These are phyloP conservation scores for Leucaena leucocephala DNA, from an alignment of 306 rosid species.

Conservation along the genomic window DNA sequence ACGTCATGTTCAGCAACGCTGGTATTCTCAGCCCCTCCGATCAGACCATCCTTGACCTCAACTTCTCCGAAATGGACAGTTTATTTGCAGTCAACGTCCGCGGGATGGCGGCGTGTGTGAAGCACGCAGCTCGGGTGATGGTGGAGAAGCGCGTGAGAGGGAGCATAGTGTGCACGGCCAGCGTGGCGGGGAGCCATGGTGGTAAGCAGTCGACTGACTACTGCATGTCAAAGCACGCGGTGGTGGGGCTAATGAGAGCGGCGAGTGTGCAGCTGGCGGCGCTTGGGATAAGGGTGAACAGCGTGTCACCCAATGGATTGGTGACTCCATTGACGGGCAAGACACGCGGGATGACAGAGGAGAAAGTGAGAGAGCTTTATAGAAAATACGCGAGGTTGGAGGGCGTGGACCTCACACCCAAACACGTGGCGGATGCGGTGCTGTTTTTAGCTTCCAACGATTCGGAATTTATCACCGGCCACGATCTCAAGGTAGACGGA, in stretches of 20 bases:
- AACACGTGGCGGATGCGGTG: constrained; percentile 55
- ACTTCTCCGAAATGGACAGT: constrained; percentile 42
- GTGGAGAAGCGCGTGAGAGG: constrained; percentile 50
- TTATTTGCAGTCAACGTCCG: constrained; percentile 46
- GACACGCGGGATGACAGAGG: not conserved
- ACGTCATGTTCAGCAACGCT: constrained; percentile 70
- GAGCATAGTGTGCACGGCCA: constrained; percentile 61
- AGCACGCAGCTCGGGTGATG: constrained; percentile 65
- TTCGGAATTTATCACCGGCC: constrained; percentile 53
- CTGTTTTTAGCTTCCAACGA: constrained; percentile 53
- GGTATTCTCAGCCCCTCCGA: constrained; percentile 33
- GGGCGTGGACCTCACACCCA: constrained; percentile 45
- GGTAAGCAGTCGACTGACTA: constrained; percentile 16
- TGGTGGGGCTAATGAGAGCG: constrained; percentile 49
- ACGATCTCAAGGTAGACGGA: constrained; percentile 52
- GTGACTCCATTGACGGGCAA: constrained; percentile 42
- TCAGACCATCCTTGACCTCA: constrained; percentile 47
- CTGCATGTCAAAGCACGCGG: constrained; percentile 62
- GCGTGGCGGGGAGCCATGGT: constrained; percentile 34
- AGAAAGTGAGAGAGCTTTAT: constrained; percentile 5
- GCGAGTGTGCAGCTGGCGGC: constrained; percentile 48
- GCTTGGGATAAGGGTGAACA: constrained; percentile 58
- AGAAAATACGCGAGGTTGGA: constrained; percentile 31
- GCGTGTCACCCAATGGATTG: constrained; percentile 52
- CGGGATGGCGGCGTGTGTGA: constrained; percentile 55